Base-by-base conservation (phyloP, 352 stramenopile species). In the Globisporangium ultimum region DNA sequence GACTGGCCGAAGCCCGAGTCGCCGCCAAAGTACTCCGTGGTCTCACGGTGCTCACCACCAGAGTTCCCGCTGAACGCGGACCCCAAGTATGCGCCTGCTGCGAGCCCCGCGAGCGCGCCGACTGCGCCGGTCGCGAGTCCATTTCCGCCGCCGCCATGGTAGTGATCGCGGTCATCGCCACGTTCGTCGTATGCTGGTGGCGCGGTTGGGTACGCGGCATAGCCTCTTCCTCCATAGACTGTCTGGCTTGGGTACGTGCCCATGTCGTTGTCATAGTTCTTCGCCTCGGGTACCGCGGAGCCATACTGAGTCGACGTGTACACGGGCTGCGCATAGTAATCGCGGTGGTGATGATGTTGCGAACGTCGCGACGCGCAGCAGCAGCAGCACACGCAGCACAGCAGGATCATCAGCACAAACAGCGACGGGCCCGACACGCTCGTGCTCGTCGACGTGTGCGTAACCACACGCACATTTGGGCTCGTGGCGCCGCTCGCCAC, bases 331-430 rank as follows among this genome's bases (percentile, higher is more conserved):
- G 60, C 62, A 53, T 85, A 78, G 18, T 64, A 62, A 24, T 76
- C 63, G 54, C 58, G 57, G 21, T 67, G 62, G 17, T 62, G 59
- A 7, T 67, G 71, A 5, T 61, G 66, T 72, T 58, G 61, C 64
- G 47, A 12, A 51, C 28, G 8, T 63, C 36, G 53, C 21, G 58
- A 49, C 14, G 68, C 66, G 21, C 71, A 48, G 41, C 76, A 82
- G 63, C 76, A 84, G 59, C 79, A 89, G 61, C 77, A 90, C 17
- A 75, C 45, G 51, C 73, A 80, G 41, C 72, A 87, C 3, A 81
- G 49, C 22, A 86, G 54, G 55, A 90, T 60, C 32, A 81, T 38
- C 18, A 66, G 43, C 32, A 78, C 64, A 49, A 87, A 68, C 42
- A 68, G 68, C 18, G 63, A 72, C 5, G 67, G 71, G 7, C 49